Percentiles rank a stretch among this genome's conserved stretches.
These are phyloP conservation scores for Planoprotostelium fungivorum DNA, from an alignment of 78 protist genomes.

Conservation along the genomic window DNA sequence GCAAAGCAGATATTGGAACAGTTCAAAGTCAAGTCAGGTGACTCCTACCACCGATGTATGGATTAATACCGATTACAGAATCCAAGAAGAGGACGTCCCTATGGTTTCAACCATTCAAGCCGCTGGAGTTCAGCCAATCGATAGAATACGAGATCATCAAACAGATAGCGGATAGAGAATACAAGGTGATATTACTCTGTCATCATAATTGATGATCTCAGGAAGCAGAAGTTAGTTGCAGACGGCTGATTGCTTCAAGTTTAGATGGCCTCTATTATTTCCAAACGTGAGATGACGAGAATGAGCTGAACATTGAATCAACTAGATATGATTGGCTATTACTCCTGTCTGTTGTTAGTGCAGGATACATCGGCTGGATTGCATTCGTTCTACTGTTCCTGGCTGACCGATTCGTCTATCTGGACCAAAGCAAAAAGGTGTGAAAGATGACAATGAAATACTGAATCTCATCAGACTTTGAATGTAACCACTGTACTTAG, in stretches of 20 bases:
- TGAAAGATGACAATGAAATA: too few species aligned
- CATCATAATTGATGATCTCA: background rate
- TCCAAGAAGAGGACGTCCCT: conserved; percentile 16
- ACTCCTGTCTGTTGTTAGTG: conserved; percentile 55
- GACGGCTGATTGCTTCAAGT: conserved; percentile 21
- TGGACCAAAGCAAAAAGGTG: too few species aligned
- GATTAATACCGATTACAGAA: background rate
- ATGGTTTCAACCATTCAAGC: conserved; percentile 26
- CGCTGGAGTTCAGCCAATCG: conserved; percentile 13
- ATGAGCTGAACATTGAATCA: background rate
- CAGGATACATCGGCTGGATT: conserved; percentile 76
- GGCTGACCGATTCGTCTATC: too few species aligned
- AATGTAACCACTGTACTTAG: too few species aligned
- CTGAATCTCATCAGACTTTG: too few species aligned
- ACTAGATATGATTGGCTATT: conserved; percentile 64
- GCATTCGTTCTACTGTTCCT: conserved; percentile 28
- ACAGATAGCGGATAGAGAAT: background rate
- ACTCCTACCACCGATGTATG: background rate
- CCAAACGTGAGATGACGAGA: conserved; percentile 28
- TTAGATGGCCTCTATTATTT: conserved; percentile 62
- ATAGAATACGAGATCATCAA: background rate
- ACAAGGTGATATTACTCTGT: conserved; percentile 7
- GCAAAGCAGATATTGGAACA: conserved; percentile 51
- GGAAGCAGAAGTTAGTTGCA: conserved; percentile 35
- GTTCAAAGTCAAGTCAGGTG: conserved; percentile 19